Conservation (phyloP, 2,329 filamentous ascomycete genomes). For the Didymellaceae sp. region DNA sequence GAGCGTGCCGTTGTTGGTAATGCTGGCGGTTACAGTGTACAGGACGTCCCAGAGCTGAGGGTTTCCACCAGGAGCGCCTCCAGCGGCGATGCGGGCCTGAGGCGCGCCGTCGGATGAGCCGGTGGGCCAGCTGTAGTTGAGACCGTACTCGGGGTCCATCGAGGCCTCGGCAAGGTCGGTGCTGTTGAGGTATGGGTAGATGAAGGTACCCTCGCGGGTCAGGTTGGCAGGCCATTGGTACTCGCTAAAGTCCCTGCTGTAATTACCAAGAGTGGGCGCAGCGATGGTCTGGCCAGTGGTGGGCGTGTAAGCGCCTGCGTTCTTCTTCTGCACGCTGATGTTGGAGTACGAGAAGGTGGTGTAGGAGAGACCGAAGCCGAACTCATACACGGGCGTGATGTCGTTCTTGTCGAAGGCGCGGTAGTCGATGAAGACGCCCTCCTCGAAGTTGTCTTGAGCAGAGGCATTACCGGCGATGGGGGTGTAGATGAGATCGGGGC, state of each 20-base stretch:
- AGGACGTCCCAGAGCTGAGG: constrained; percentile 70
- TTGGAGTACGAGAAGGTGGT: constrained; percentile 79
- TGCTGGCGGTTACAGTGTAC: constrained; percentile 70
- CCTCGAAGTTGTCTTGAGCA: constrained; percentile 75
- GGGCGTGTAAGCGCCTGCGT: constrained; percentile 62
- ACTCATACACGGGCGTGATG: constrained; percentile 76
- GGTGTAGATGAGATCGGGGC: constrained; percentile 69
- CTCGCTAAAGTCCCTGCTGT: constrained; percentile 66
- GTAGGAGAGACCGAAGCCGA: constrained; percentile 81
- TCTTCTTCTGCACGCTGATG: constrained; percentile 62
- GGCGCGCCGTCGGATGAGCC: constrained; percentile 62
- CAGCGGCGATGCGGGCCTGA: constrained; percentile 67
- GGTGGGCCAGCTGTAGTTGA: constrained; percentile 64
- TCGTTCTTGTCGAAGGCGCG: constrained; percentile 72
- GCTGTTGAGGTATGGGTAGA: constrained; percentile 76
- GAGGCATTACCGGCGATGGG: constrained; percentile 71
- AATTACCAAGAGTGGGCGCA: constrained; percentile 70
- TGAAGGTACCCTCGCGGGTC: constrained; percentile 61
- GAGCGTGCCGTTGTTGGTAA: constrained; percentile 73
- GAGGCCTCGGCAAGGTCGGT: constrained; percentile 65
- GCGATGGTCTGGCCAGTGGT: constrained; percentile 66
- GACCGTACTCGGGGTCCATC: constrained; percentile 65
- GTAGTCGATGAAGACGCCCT: constrained; percentile 85
- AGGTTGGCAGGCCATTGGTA: constrained; percentile 72
- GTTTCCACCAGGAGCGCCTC: constrained; percentile 68